Evolutionary conservation across 2,329 filamentous ascomycete species (phyloP).

Genomic region (Beauveria pseudobassiana): DNA sequence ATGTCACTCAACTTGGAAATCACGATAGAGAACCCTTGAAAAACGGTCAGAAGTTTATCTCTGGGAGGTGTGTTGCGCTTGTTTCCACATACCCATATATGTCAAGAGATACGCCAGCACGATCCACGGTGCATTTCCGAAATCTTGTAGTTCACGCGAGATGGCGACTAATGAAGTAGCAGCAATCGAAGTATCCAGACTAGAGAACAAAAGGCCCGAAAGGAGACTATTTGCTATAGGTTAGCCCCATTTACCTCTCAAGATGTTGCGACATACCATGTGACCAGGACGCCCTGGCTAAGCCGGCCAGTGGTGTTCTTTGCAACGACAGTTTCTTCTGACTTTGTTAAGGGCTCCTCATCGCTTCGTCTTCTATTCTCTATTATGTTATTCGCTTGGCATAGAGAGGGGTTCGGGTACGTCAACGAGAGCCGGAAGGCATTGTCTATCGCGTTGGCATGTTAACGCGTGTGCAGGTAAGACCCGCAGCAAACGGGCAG

Average conservation of each 20-base stretch:
- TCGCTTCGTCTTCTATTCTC: background rate
- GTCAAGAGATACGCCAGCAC: constrained; percentile 49
- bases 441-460: constrained; percentile 8
- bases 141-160: constrained; percentile 43
- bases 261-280: constrained; percentile 12
- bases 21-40: constrained; percentile 45
- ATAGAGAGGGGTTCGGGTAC: constrained; percentile 27
- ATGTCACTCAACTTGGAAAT: constrained; percentile 54
- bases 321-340: background rate
- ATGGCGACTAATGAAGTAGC: constrained; percentile 52
- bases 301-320: background rate
- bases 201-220: constrained; percentile 47
- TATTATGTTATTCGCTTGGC: constrained; percentile 3
- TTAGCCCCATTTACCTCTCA: constrained; percentile 14
- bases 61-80: background rate
- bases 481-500: background rate
- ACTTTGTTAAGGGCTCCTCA: background rate
- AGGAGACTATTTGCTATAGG: constrained; percentile 32
- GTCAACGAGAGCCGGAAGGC: constrained; percentile 21
- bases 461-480: background rate
- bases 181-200: constrained; percentile 50
- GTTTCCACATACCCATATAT: constrained; percentile 39
- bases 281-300: constrained; percentile 12
- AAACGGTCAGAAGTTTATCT: background rate
- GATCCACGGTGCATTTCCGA: constrained; percentile 46